Base-by-base conservation (phyloP, 148 eudicot genomes). In the Cornus controversa region DNA sequence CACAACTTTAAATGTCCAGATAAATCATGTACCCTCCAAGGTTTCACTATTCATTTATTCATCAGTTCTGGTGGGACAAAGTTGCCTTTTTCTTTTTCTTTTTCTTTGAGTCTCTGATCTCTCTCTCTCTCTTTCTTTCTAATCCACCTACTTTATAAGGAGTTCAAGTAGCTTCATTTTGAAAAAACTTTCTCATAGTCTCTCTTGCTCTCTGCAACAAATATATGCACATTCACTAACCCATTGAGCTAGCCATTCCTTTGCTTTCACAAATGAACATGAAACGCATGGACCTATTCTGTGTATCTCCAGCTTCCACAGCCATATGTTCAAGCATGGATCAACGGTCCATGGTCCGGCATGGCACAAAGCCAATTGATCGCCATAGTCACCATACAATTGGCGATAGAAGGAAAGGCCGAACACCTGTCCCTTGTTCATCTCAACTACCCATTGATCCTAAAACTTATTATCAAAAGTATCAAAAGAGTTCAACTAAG, bases 291-390 rank as follows among this genome's bases (percentile, higher is more conserved):
- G 97, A 94, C 71, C 75, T 94, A 0, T 92, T 87, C 8, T 94
- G 98, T 77, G 87, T 90, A n/a, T 92, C 98, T 7, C 94, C 97
- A 29, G 88, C 98, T 36, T 92, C 97, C 67, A 94, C 98, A 50
- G 94, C 98, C 79, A 89, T 94, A 67, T 91, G 93, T 47, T 89
- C 96, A 2, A 91, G 86, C 88, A 85, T 81, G 74, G 91, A 88
- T 69, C 91, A 82, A 34, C 82, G 74, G 15, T 71, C 87, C 81
- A 85, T 86, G 78, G 81, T 86, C 66, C 87, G 86, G 36, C 86
- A 79, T 60, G 86, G 80, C 27, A 76, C 86, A 10, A 78, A 84
- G 65, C 85, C 91, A 3, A 70, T 88, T 4, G 82, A 80, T 31
- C 93, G 83, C 22, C 82, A 58, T 25, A 15, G 77, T 62, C 79